phyloP scores from a whole-genome alignment of 345 rosid genomes.

The Aethionema arabicum region DNA sequence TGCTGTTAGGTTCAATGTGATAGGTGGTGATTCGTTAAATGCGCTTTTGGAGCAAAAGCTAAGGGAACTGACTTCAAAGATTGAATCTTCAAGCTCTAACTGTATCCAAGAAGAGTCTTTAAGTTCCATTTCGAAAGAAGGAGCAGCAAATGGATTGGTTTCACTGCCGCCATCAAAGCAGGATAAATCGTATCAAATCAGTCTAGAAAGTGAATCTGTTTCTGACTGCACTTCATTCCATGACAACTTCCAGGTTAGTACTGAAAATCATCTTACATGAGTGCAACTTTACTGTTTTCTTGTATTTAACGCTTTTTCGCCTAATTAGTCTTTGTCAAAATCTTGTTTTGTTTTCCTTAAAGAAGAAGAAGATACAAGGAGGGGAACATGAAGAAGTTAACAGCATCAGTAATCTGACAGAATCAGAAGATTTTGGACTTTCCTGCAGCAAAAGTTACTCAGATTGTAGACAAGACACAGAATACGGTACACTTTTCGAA shows the following conservation, averaged over 20 bases:
- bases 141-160: slow-evolving; percentile 33
- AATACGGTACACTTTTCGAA: slow-evolving; percentile 23
- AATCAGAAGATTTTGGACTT: slow-evolving; percentile 36
- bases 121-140: slow-evolving; percentile 39
- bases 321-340: slow-evolving; percentile 15
- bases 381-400: slow-evolving; percentile 48
- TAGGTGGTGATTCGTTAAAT: slow-evolving; percentile 80
- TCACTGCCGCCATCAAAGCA: slow-evolving; percentile 26
- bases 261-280: not conserved
- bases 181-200: slow-evolving; percentile 36
- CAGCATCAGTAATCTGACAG: slow-evolving; percentile 47
- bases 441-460: slow-evolving; percentile 41
- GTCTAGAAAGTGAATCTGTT: slow-evolving; percentile 35
- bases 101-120: slow-evolving; percentile 47
- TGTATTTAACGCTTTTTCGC: not conserved
- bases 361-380: slow-evolving; percentile 17
- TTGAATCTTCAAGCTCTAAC: slow-evolving; percentile 54
- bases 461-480: slow-evolving; percentile 31
- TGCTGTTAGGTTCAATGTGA: slow-evolving; percentile 55
- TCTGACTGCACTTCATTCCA: slow-evolving; percentile 44
- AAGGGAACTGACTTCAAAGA: slow-evolving; percentile 58
- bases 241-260: slow-evolving; percentile 57
- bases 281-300: slow-evolving; percentile 5
- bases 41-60: slow-evolving; percentile 85
- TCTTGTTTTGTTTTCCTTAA: not conserved